Percentiles rank a stretch among this genome's conserved stretches.
These are phyloP conservation scores for Salix exigua DNA, from an alignment of 345 rosid species.

Conservation along the genomic window DNA sequence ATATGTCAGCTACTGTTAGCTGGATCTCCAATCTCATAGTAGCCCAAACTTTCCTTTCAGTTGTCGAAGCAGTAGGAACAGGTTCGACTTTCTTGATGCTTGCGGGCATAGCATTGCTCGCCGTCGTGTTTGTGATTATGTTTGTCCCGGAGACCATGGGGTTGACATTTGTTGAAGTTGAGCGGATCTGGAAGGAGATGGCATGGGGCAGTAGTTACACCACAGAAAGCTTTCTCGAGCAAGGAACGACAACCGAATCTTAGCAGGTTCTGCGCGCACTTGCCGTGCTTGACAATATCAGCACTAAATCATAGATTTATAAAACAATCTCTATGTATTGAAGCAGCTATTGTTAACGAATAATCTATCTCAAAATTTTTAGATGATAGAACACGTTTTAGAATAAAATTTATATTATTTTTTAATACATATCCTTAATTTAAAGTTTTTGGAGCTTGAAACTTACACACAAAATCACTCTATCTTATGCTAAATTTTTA, in stretches of 20 bases:
- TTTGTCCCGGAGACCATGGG: constrained; percentile 91
- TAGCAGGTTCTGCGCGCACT: background rate
- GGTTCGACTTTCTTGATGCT: constrained; percentile 79
- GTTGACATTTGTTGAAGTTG: constrained; percentile 79
- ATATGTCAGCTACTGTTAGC: constrained; percentile 94
- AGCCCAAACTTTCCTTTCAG: constrained; percentile 62
- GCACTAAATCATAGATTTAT: background rate
- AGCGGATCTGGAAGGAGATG: constrained; percentile 76
- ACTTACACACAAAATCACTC: too few species aligned
- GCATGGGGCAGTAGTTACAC: constrained; percentile 54
- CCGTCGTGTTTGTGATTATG: constrained; percentile 50
- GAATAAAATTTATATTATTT: too few species aligned
- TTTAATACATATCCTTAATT: too few species aligned
- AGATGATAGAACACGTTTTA: too few species aligned
- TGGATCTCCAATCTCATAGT: constrained; percentile 87
- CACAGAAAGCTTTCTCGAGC: constrained; percentile 50
- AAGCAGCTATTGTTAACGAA: too few species aligned
- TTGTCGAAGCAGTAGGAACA: constrained; percentile 63
- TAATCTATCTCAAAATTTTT: too few species aligned
- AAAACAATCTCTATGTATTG: background rate
- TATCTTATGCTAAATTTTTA: too few species aligned
- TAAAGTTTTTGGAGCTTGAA: too few species aligned
- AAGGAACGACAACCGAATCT: constrained; percentile 25
- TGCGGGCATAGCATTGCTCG: constrained; percentile 61
- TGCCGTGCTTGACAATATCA: background rate